Percentiles rank a stretch among this genome's conserved stretches.
Evolutionary conservation across 805 yeast genomes (phyloP).

Genomic region (Barnettozyma botsteinii): DNA sequence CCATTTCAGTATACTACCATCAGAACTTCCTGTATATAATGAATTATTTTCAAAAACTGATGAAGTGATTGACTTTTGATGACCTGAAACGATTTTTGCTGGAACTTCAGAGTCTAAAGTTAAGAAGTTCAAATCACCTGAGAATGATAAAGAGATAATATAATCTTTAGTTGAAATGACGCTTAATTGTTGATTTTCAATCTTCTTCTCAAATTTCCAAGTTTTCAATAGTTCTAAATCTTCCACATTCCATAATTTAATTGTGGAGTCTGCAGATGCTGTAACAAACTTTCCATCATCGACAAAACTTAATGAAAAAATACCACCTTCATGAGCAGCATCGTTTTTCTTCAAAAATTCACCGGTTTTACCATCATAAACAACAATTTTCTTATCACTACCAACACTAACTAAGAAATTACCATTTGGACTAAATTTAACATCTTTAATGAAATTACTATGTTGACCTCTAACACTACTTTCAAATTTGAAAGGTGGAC

Average conservation of each 20-base stretch:
- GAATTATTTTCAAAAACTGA: constrained; percentile 26
- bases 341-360: constrained; percentile 49
- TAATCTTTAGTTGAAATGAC: constrained; percentile 58
- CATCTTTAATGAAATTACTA: constrained; percentile 73
- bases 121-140: constrained; percentile 68
- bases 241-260: constrained; percentile 59
- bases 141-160: constrained; percentile 60
- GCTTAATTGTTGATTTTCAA: constrained; percentile 75
- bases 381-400: constrained; percentile 67
- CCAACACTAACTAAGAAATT: constrained; percentile 72
- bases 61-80: constrained; percentile 76
- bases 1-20: constrained; percentile 73
- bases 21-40: constrained; percentile 68
- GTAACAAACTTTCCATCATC: constrained; percentile 62
- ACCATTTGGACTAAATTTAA: constrained; percentile 79
- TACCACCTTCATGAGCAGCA: constrained; percentile 65
- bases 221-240: constrained; percentile 37
- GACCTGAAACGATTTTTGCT: constrained; percentile 52
- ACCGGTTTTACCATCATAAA: constrained; percentile 87
- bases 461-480: constrained; percentile 70
- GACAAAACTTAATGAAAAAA: constrained; percentile 73
- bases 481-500: constrained; percentile 90
- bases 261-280: constrained; percentile 73
- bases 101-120: constrained; percentile 31
- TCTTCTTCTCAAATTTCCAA: constrained; percentile 43